A percentile compares a stretch with the other conserved stretches of the same genome.
Conservation (phyloP, 2,329 filamentous ascomycete species). For the Chaetomium strumarium region DNA sequence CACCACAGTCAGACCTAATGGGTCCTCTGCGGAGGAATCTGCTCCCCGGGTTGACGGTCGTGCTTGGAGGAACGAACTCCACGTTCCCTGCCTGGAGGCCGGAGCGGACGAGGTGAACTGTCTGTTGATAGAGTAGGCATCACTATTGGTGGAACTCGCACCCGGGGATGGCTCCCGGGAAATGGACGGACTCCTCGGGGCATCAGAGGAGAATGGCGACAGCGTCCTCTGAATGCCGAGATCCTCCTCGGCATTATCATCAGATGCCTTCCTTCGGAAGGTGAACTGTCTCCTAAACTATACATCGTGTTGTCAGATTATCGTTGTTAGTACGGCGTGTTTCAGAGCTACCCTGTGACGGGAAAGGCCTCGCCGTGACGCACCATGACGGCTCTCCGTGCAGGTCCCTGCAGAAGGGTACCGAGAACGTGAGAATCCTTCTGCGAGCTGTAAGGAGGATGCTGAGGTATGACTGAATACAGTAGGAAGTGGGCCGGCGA, state of each 20-base stretch:
- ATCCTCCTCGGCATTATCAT: neutral
- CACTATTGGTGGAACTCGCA: neutral
- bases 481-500: too few relatives aligned
- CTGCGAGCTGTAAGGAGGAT: too few relatives aligned
- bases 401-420: too few relatives aligned
- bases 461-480: too few relatives aligned
- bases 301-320: too few relatives aligned
- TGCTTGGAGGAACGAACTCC: neutral
- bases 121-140: neutral
- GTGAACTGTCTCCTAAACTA: too few relatives aligned
- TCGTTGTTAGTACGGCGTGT: too few relatives aligned
- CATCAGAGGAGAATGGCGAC: neutral
- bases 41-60: neutral
- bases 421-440: too few relatives aligned
- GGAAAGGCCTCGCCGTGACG: too few relatives aligned
- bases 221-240: neutral
- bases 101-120: neutral
- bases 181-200: neutral
- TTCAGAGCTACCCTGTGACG: too few relatives aligned
- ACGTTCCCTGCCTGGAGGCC: neutral
- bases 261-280: too few relatives aligned
- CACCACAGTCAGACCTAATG: constrained; percentile 8
- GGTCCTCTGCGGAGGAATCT: neutral
- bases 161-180: neutral
- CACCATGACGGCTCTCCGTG: too few relatives aligned